Evolutionary conservation across 495 filamentous ascomycete species (phyloP).

Genomic region (Penicillium canariense): DNA sequence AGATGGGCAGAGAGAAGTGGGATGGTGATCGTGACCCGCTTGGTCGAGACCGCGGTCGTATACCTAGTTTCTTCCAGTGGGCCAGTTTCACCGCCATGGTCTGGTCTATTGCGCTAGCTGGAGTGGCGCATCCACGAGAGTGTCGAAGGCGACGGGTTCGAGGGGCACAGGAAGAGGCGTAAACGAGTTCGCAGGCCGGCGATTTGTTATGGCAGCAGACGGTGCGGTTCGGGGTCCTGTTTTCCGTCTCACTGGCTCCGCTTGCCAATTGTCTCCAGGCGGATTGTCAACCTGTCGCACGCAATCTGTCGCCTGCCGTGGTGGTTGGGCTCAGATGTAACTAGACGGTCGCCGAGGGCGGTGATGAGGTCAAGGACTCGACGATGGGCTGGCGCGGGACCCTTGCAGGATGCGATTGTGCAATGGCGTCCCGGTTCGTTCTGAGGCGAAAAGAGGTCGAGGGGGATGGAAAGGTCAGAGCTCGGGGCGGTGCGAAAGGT

Average conservation of each 20-base stretch:
- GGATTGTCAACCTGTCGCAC: constrained; percentile 1
- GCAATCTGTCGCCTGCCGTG: constrained; percentile 6
- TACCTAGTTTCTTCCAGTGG: constrained; percentile 7
- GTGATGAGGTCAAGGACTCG: not conserved
- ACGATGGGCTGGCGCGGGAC: no score
- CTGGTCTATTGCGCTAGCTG: not conserved
- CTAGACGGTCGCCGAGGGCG: constrained; percentile 3
- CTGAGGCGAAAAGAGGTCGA: not conserved
- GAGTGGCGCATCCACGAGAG: constrained; percentile 9
- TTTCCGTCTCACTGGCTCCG: not conserved
- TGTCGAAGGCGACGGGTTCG: not conserved
- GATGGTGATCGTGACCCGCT: constrained; percentile 3
- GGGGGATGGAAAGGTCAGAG: not conserved
- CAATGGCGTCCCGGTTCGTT: not conserved
- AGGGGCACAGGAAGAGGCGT: not conserved
- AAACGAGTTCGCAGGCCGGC: not conserved
- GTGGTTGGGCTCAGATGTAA: constrained; percentile 12
- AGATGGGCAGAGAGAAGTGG: not conserved
- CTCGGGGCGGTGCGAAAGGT: not conserved
- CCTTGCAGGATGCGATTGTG: no score
- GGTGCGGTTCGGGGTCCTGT: not conserved
- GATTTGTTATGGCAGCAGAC: not conserved
- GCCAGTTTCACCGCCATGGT: constrained; percentile 17
- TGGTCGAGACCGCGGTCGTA: constrained; percentile 7
- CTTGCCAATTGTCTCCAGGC: not conserved